Percentiles rank a stretch among this genome's conserved stretches.
phyloP scores from a whole-genome alignment of 2,329 filamentous ascomycete genomes.

The Alternaria sp. region DNA sequence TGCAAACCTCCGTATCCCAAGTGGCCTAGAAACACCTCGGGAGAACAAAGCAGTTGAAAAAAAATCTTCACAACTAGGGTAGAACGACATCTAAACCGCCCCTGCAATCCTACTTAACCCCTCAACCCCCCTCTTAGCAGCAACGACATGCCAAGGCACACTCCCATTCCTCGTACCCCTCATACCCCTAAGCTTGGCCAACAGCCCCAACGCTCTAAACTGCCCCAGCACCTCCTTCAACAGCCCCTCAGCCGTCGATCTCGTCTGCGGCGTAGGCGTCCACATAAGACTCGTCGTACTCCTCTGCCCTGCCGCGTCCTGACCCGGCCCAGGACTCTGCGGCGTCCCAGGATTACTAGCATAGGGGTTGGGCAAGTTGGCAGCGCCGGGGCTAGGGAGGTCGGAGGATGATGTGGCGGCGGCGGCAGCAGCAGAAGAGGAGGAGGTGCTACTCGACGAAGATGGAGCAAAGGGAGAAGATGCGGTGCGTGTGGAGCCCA shows the following conservation, averaged over 20 bases:
- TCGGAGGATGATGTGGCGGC: slow-evolving; percentile 28
- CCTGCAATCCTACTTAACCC: slow-evolving; percentile 57
- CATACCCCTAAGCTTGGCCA: slow-evolving; percentile 72
- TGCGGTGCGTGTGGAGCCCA: slow-evolving; percentile 48
- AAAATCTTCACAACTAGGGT: neutral
- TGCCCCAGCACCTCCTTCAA: slow-evolving; percentile 74
- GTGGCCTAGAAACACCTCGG: neutral
- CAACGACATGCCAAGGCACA: slow-evolving; percentile 81
- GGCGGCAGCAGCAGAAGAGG: slow-evolving; percentile 1
- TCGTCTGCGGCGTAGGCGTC: slow-evolving; percentile 45
- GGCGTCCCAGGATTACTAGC: slow-evolving; percentile 16
- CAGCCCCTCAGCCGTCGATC: slow-evolving; percentile 63
- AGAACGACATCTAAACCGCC: neutral
- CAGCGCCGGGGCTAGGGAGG: slow-evolving; percentile 32
- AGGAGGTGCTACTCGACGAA: neutral
- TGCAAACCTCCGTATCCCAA: neutral
- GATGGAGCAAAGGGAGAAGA: slow-evolving; percentile 35
- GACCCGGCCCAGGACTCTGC: slow-evolving; percentile 18
- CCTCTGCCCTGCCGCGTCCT: slow-evolving; percentile 11
- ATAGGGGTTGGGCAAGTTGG: slow-evolving; percentile 12
- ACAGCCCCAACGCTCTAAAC: slow-evolving; percentile 72
- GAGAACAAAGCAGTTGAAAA: neutral
- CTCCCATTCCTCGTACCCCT: slow-evolving; percentile 64
- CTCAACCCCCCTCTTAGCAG: slow-evolving; percentile 72
- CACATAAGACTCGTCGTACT: slow-evolving; percentile 45